Percentiles rank a stretch among this genome's conserved stretches.
These are phyloP conservation scores for Melanomma pulvis-pyrius DNA, from an alignment of 495 filamentous ascomycete species.

Conservation along the genomic window DNA sequence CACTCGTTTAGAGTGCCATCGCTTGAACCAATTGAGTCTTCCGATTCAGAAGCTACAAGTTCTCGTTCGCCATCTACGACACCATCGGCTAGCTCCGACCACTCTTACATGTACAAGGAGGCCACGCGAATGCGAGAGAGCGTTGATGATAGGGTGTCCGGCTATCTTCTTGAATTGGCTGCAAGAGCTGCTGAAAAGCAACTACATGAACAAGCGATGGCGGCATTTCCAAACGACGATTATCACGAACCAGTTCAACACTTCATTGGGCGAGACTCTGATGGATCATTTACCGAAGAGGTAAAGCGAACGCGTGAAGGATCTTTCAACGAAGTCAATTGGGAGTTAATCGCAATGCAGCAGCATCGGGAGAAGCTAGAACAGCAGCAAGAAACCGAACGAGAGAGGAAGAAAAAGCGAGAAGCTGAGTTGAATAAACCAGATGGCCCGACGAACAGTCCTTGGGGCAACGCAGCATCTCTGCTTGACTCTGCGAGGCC, in stretches of 20 bases:
- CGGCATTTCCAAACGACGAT: conserved; percentile 69
- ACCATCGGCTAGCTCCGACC: conserved; percentile 49
- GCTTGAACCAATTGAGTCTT: conserved; percentile 59
- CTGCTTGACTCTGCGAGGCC: conserved; percentile 19
- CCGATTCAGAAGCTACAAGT: conserved; percentile 54
- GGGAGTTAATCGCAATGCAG: conserved; percentile 52
- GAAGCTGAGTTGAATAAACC: conserved; percentile 51
- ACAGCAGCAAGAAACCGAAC: neutral
- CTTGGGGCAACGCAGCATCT: conserved; percentile 32
- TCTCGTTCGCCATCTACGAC: conserved; percentile 56
- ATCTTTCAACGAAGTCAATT: conserved; percentile 41
- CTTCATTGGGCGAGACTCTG: conserved; percentile 57
- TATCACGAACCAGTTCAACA: conserved; percentile 65
- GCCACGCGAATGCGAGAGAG: conserved; percentile 56
- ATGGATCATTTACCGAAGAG: conserved; percentile 44
- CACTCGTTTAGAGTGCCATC: conserved; percentile 60
- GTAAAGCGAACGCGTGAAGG: conserved; percentile 35
- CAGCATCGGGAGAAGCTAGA: conserved; percentile 46
- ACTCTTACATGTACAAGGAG: conserved; percentile 45
- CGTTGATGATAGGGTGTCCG: conserved; percentile 70
- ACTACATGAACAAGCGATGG: conserved; percentile 67
- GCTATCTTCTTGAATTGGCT: conserved; percentile 74
- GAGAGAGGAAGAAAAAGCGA: conserved; percentile 8
- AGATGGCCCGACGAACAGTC: conserved; percentile 49
- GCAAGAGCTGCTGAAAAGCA: conserved; percentile 76